Percentiles rank a stretch among this genome's conserved stretches.
These are phyloP conservation scores for Calonectria hongkongensis DNA, from an alignment of 2,329 filamentous ascomycete species.

Conservation along the genomic window DNA sequence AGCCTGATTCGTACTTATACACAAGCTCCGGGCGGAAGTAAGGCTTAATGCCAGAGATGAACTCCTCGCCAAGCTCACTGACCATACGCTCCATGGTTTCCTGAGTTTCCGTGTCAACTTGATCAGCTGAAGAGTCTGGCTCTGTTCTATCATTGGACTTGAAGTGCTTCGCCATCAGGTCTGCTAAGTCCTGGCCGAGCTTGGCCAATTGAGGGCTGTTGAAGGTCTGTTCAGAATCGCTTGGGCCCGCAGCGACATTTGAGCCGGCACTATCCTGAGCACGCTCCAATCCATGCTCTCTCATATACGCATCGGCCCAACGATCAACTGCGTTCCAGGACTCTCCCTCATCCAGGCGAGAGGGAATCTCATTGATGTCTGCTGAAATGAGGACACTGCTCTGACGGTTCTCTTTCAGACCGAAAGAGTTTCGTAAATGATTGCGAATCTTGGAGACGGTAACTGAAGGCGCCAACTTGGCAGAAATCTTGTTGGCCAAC, in stretches of 20 bases:
- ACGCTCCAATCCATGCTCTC: neutral
- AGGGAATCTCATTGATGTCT: neutral
- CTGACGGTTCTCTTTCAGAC: neutral
- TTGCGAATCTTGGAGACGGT: neutral
- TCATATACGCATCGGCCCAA: neutral
- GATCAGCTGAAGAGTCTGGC: too few relatives aligned
- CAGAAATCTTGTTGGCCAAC: neutral
- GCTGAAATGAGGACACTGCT: neutral
- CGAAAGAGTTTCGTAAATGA: neutral
- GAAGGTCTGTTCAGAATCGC: neutral
- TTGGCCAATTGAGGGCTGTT: neutral
- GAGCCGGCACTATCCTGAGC: neutral
- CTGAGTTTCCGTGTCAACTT: neutral
- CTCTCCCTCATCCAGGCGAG: neutral
- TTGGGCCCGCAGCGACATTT: neutral
- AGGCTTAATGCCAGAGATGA: neutral
- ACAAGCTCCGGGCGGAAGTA: neutral
- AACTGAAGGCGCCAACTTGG: neutral
- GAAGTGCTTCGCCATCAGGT: neutral
- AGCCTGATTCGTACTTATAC: neutral
- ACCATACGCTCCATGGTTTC: neutral
- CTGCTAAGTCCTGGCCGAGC: neutral
- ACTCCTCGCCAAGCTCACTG: neutral
- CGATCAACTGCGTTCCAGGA: neutral
- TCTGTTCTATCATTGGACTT: neutral